Conservation (phyloP, 2,329 filamentous ascomycete genomes). For the Diaporthe capsici region DNA sequence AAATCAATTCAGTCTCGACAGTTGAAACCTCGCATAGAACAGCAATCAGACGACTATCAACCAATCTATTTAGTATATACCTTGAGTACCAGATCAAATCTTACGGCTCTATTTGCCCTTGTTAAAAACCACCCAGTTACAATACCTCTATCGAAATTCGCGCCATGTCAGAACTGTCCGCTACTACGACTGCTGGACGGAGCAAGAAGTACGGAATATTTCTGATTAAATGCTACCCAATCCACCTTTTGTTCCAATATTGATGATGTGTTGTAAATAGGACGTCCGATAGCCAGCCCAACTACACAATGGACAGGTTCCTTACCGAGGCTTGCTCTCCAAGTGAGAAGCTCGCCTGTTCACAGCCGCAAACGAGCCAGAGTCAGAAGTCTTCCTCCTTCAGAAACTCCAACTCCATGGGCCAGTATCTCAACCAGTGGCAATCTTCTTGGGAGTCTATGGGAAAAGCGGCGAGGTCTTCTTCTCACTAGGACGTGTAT, state of each 20-base stretch:
- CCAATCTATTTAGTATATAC: too few species aligned
- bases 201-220: background rate
- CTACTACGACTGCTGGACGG: background rate
- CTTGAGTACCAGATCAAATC: too few species aligned
- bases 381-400: too few species aligned
- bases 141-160: background rate
- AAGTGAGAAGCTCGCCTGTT: background rate
- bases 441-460: background rate
- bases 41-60: too few species aligned
- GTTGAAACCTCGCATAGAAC: too few species aligned
- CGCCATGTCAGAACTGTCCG: constrained; percentile 2
- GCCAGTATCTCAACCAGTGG: constrained; percentile 6
- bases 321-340: background rate
- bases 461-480: background rate
- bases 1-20: background rate
- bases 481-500: background rate
- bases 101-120: too few species aligned
- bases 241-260: background rate
- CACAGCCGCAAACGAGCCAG: background rate
- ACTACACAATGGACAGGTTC: background rate
- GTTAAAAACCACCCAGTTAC: background rate
- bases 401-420: background rate
- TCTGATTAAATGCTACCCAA: rapidly evolving
- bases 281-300: background rate
- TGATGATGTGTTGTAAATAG: background rate